Evolutionary conservation across 2,329 filamentous ascomycete species (phyloP), one percentile per base, ranked within the genome.

Genomic region (Geosmithia flava): DNA sequence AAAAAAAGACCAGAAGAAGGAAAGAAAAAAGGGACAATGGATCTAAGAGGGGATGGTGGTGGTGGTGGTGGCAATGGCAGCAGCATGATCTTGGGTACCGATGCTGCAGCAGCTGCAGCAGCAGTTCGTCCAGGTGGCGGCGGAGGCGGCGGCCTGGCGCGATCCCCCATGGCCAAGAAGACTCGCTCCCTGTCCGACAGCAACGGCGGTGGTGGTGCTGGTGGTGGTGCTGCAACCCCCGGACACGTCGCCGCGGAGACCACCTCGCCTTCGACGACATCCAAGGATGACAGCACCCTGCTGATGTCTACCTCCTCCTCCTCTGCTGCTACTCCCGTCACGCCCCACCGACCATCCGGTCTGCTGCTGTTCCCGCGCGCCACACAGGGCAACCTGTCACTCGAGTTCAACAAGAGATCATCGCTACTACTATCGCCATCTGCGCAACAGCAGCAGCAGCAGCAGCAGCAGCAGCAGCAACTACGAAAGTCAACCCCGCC

Each of bases 271-370:
- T 11, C 33, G 15, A 16, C 33, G 45, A 71, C 72, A 19, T 82
- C 78, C 50, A 85, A 85, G 61, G 82, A 87, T 65, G 83, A 87
- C 58, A 80, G 72, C 58, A 70, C 70, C 48, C 67, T 84, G 49
- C 63, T 67, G 42, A 64, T 17, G 23, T 27, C 23, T 27, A 8
- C 23, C 8, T 27, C 54, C 42, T 58, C 45, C 8, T 27, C 23
- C 23, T 27, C 4, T 27, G 23, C 23, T 57, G 59, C 23, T n/a
- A 56, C 59, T 37, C 83, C 84, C n/a, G 75, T 76, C 45, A 94
- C 87, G 7, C 87, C 88, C n/a, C 76, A 80, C 50, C 76, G 85
- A 52, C 74, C 81, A 46, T 27, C 23, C 23, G 23, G 23, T 27
- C 23, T 27, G 23, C 23, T 27, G 23, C 8, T 27, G 8, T 78